Evolutionary conservation across 2,329 filamentous ascomycete genomes (phyloP).

Genomic region (Mycosphaerella sp.): DNA sequence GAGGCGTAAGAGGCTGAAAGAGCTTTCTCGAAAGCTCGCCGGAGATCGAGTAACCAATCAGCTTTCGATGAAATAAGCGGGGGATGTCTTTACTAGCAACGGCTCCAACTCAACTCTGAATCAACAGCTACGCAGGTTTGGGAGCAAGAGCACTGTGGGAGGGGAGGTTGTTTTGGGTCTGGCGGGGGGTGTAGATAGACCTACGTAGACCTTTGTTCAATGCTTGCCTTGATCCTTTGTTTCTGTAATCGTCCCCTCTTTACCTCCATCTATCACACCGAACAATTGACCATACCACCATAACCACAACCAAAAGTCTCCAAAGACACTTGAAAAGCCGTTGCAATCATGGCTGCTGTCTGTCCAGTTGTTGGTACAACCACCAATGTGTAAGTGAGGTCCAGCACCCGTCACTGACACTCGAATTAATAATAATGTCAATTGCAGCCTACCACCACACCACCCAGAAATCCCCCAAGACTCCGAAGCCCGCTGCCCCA

Average conservation of each 20-base stretch:
- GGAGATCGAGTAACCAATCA: constrained; percentile 6
- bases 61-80: constrained; percentile 2
- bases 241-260: not conserved
- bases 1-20: not conserved
- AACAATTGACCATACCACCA: no score
- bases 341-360: constrained; percentile 17
- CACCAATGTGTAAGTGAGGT: constrained; percentile 31
- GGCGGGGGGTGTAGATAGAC: constrained; percentile 4
- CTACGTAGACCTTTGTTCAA: not conserved
- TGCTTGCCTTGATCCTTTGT: constrained; percentile 1
- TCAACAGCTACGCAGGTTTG: constrained; percentile 1
- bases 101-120: no score
- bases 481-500: constrained; percentile 41
- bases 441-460: constrained; percentile 36
- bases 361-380: constrained; percentile 32
- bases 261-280: not conserved
- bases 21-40: not conserved
- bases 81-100: no score
- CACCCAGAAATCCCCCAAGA: constrained; percentile 35
- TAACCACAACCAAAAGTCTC: no score
- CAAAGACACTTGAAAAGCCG: not conserved
- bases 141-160: constrained; percentile 1
- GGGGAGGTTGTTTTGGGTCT: not conserved
- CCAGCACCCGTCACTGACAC: not conserved
- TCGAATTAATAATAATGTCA: not conserved